Percentiles rank a stretch among this genome's conserved stretches.
Conservation (phyloP, 768 basidiomycete genomes). For the Suillus tomentosus region DNA sequence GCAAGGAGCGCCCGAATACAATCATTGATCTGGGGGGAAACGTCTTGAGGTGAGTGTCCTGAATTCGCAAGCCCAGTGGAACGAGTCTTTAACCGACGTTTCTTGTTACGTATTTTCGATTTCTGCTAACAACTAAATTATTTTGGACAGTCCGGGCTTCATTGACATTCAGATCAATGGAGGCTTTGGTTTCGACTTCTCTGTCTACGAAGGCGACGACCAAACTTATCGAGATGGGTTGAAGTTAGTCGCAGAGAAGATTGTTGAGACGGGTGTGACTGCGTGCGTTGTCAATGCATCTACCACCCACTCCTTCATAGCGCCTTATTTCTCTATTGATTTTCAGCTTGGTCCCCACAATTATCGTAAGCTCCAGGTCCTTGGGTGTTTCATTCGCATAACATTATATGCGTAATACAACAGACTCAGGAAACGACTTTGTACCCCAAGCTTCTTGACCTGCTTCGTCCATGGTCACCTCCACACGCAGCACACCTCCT, state of each 20-base stretch:
- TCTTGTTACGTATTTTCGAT: constrained; percentile 4
- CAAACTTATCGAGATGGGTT: constrained; percentile 68
- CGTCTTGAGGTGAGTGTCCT: constrained; percentile 64
- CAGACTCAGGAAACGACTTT: constrained; percentile 80
- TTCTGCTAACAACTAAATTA: constrained; percentile 14
- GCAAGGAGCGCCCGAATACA: constrained; percentile 59
- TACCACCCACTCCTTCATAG: constrained; percentile 17
- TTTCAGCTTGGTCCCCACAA: constrained; percentile 58
- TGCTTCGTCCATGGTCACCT: constrained; percentile 69
- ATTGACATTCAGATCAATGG: constrained; percentile 92
- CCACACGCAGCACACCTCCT: constrained; percentile 69
- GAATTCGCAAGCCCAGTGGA: too few species aligned
- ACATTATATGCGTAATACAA: constrained; percentile 2
- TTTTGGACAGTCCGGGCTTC: constrained; percentile 66
- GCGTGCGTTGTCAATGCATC: constrained; percentile 52
- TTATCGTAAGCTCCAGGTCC: constrained; percentile 56
- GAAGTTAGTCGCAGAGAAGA: constrained; percentile 68
- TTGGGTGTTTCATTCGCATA: not conserved
- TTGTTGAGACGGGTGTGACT: constrained; percentile 87
- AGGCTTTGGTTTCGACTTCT: constrained; percentile 86
- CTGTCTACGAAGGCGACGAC: constrained; percentile 74
- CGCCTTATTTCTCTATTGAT: constrained; percentile 29
- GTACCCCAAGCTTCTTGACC: constrained; percentile 68
- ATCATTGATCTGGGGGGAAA: constrained; percentile 74
- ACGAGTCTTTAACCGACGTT: not conserved